Evolutionary conservation across 2,329 filamentous ascomycete species (phyloP).

Genomic region (Pestalotiopsis sp.): DNA sequence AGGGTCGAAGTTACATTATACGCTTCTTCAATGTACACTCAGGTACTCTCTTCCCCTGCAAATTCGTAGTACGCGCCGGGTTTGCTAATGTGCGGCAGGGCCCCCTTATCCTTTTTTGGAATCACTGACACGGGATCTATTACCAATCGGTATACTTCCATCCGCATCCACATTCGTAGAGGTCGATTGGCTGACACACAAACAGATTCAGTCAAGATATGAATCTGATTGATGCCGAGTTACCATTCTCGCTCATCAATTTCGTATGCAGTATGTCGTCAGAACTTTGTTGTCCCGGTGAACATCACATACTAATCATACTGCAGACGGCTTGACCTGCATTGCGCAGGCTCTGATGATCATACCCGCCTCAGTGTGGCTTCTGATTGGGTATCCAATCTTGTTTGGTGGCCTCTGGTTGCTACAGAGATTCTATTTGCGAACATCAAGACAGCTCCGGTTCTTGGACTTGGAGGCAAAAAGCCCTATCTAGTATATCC

Average conservation of each 20-base stretch:
- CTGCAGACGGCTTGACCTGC: conserved; percentile 36
- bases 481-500: conserved; percentile 37
- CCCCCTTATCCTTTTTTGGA: conserved; percentile 18
- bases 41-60: conserved; percentile 1
- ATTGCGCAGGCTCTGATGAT: conserved; percentile 12
- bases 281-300: neutral
- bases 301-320: neutral
- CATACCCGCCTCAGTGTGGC: conserved; percentile 11
- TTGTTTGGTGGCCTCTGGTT: conserved; percentile 33
- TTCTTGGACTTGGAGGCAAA: conserved; percentile 46
- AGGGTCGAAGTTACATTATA: conserved; percentile 12
- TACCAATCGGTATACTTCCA: conserved; percentile 33
- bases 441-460: conserved; percentile 47
- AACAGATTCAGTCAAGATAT: conserved; percentile 22
- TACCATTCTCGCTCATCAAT: conserved; percentile 8
- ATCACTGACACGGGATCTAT: conserved; percentile 7
- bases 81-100: conserved; percentile 28
- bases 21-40: conserved; percentile 8
- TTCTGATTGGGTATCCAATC: conserved; percentile 12
- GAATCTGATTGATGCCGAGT: conserved; percentile 1
- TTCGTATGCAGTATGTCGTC: conserved; percentile 6
- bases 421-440: conserved; percentile 47
- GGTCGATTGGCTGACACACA: neutral
- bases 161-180: neutral
- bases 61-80: neutral